Base-by-base conservation (phyloP, 768 basidiomycete genomes). In the Lenzites betulinus region DNA sequence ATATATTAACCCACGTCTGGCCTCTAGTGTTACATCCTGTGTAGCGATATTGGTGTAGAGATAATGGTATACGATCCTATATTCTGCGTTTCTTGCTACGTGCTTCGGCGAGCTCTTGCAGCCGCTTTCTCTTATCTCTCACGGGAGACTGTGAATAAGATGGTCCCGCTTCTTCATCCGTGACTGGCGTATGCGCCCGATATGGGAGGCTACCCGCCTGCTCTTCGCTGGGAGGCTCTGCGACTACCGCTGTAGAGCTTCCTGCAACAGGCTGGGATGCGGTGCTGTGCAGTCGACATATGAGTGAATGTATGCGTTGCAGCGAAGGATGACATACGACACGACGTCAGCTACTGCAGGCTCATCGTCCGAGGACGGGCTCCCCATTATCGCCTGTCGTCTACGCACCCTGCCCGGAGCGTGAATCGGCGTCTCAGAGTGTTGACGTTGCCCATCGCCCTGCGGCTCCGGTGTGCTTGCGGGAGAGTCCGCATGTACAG, bases 91-190 rank as follows among this genome's bases (percentile, higher is more conserved):
- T 70, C 50, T 67, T 64, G 36, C 51, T 62, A 60, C 60, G 62
- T 50, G 38, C 71, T 62, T 70, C 70, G 8, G 71, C 76, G 22
- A 79, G 64, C 30, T 73, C 60, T 54, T 74, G 70, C 63, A 77
- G 41, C 30, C 63, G 66, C 60, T 70, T 75, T 38, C 75, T 64
- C 63, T 77, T 79, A 49, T 70, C 74, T 28, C 67, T 68, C 7
- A 54, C 58, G 5, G 77, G 75, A 13, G 75, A 76, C 26, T 71
- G 46, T 1, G 69, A 63, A 60, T 73, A 77, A 2, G 65, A 64
- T 18, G 55, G 61, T 15, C 53, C 9, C 33, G 35, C 22, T 63
- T 59, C 11, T 54, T 59, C 15, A 64, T 56, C 2, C 30, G 4
- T 33, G 6, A 11, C 30, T 33, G 4, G 30, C 30, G 30, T 33